Conservation (phyloP, 2,329 filamentous ascomycete species). For the Fusarium sp. region DNA sequence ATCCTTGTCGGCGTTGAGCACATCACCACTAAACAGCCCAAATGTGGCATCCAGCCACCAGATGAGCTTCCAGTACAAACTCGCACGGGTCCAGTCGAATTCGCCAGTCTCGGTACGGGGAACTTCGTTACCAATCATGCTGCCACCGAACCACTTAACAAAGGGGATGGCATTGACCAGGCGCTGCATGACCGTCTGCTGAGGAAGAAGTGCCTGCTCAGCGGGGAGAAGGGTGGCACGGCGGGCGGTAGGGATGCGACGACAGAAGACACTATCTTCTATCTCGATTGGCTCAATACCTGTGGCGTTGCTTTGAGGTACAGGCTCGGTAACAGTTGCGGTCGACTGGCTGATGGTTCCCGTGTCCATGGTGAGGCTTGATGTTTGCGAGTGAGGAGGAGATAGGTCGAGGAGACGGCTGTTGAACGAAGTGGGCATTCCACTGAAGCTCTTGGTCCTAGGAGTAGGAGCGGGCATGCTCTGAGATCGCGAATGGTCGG, state of each 20-base stretch:
- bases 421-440: constrained; percentile 50
- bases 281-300: constrained; percentile 45
- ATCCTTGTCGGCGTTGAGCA: constrained; percentile 67
- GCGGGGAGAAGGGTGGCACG: constrained; percentile 73
- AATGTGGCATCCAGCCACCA: constrained; percentile 71
- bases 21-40: constrained; percentile 68
- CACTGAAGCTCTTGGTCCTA: constrained; percentile 43
- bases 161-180: constrained; percentile 74
- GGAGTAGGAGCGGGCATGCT: constrained; percentile 49
- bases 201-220: constrained; percentile 76
- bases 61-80: constrained; percentile 74
- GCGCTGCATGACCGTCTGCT: constrained; percentile 72
- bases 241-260: constrained; percentile 74
- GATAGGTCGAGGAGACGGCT: constrained; percentile 54
- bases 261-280: constrained; percentile 61
- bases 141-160: constrained; percentile 76
- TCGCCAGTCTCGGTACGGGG: constrained; percentile 77
- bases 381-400: constrained; percentile 59
- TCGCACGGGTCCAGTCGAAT: constrained; percentile 79
- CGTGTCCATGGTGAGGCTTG: constrained; percentile 68
- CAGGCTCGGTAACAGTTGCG: constrained; percentile 55
- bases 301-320: constrained; percentile 30
- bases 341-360: constrained; percentile 61
- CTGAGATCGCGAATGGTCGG: constrained; percentile 47
- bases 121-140: constrained; percentile 80